A percentile compares a stretch with the other conserved stretches of the same genome.
These are phyloP conservation scores for Tetraselmis chui DNA, from an alignment of 139 green algal genomes.

Conservation along the genomic window DNA sequence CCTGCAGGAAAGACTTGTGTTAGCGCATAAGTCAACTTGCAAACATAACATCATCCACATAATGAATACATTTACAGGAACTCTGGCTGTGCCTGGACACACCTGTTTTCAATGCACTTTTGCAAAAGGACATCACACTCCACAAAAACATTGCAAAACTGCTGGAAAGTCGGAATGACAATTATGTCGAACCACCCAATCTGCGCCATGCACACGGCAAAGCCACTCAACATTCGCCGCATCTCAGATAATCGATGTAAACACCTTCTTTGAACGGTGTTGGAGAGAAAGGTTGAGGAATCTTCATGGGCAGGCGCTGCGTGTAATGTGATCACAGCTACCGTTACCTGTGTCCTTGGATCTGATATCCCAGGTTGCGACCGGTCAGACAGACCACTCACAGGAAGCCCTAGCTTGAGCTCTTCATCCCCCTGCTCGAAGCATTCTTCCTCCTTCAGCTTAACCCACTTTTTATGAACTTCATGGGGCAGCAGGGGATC, in stretches of 20 bases:
- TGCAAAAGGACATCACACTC: not conserved
- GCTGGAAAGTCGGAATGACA: not conserved
- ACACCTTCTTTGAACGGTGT: too few relatives aligned
- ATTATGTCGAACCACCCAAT: not conserved
- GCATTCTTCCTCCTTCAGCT: not conserved
- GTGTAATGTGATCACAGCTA: too few relatives aligned
- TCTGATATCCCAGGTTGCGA: not conserved
- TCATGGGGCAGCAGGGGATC: not conserved
- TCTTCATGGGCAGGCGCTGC: too few relatives aligned
- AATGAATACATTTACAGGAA: not conserved
- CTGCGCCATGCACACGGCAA: too few relatives aligned
- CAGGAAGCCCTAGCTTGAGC: not conserved
- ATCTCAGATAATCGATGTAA: too few relatives aligned
- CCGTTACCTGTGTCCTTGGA: not conserved
- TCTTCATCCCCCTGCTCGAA: not conserved
- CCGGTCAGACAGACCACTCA: not conserved
- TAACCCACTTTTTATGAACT: not conserved
- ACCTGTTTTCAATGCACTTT: not conserved
- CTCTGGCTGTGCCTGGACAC: too few relatives aligned
- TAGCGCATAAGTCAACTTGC: not conserved
- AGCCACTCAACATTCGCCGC: too few relatives aligned
- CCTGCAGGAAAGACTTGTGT: not conserved
- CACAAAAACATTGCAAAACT: not conserved
- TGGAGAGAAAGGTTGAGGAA: too few relatives aligned
- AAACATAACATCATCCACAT: not conserved